Conservation (phyloP, 2,329 filamentous ascomycete species). For the Blastomyces percursus region DNA sequence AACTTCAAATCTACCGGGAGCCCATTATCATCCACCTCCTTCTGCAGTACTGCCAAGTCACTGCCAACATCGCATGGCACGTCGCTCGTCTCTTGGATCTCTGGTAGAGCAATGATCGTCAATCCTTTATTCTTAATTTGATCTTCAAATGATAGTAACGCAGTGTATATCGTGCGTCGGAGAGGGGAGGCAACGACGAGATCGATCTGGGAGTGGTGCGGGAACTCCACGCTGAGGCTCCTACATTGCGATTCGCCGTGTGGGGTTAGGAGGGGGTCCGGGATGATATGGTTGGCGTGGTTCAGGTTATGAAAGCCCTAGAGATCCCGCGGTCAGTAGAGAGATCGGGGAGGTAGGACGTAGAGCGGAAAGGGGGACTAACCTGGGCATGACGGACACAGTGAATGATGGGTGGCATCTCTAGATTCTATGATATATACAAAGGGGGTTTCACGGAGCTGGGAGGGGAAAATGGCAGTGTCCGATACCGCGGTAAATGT, state of each 20-base stretch:
- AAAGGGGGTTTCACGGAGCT: neutral
- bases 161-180: constrained; percentile 69
- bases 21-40: constrained; percentile 48
- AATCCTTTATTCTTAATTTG: constrained; percentile 38
- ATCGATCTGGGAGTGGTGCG: constrained; percentile 53
- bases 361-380: constrained; percentile 4
- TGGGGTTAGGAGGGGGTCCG: constrained; percentile 67
- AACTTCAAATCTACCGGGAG: constrained; percentile 51
- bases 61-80: constrained; percentile 68
- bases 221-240: constrained; percentile 51
- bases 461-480: neutral
- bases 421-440: neutral
- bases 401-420: constrained; percentile 35
- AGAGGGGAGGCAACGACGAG: constrained; percentile 69
- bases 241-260: constrained; percentile 67
- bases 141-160: constrained; percentile 56
- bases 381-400: constrained; percentile 40
- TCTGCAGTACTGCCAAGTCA: constrained; percentile 41
- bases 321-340: neutral
- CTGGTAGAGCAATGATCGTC: constrained; percentile 56
- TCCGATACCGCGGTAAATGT: neutral
- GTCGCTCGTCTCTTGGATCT: constrained; percentile 66
- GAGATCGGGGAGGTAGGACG: neutral
- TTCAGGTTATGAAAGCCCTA: constrained; percentile 73
- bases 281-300: constrained; percentile 56